Conservation (phyloP, 768 basidiomycete genomes). For the Coprinopsis marcescibilis region DNA sequence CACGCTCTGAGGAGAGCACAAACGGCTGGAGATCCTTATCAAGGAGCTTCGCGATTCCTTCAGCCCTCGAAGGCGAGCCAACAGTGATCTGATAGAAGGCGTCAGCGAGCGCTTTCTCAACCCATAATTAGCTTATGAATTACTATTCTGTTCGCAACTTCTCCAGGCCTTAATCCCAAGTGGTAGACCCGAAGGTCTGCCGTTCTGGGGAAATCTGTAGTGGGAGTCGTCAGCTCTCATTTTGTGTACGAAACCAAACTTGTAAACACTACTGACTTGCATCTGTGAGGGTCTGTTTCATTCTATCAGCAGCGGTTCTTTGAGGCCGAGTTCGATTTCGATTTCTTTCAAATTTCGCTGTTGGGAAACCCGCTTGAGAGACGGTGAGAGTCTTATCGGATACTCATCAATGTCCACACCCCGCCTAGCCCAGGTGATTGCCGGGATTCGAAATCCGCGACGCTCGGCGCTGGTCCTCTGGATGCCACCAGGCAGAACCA, state of each 20-base stretch:
- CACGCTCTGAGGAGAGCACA: constrained; percentile 63
- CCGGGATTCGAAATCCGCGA: no score
- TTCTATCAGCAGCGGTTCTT: constrained; percentile 19
- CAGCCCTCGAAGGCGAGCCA: constrained; percentile 65
- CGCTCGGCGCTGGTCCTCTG: no score
- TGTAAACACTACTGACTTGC: constrained; percentile 66
- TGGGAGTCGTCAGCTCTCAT: no score
- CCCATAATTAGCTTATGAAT: constrained; percentile 14
- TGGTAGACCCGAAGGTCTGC: constrained; percentile 73
- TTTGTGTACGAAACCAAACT: no score
- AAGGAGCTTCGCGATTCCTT: constrained; percentile 50
- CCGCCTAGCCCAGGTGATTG: no score
- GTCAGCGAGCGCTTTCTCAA: constrained; percentile 2
- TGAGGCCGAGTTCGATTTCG: neutral
- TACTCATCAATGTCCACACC: neutral
- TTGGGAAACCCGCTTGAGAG: no score
- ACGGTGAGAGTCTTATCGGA: neutral
- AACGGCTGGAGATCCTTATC: constrained; percentile 59
- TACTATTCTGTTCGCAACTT: constrained; percentile 79
- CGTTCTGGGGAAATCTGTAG: constrained; percentile 81
- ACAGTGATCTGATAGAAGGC: constrained; percentile 54
- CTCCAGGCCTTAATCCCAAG: constrained; percentile 66
- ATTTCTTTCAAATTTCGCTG: constrained; percentile 1
- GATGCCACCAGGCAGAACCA: no score
- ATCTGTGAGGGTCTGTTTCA: constrained; percentile 61